Conservation (phyloP, 1,284 basidiomycete species). For the Heterobasidion occidentale region DNA sequence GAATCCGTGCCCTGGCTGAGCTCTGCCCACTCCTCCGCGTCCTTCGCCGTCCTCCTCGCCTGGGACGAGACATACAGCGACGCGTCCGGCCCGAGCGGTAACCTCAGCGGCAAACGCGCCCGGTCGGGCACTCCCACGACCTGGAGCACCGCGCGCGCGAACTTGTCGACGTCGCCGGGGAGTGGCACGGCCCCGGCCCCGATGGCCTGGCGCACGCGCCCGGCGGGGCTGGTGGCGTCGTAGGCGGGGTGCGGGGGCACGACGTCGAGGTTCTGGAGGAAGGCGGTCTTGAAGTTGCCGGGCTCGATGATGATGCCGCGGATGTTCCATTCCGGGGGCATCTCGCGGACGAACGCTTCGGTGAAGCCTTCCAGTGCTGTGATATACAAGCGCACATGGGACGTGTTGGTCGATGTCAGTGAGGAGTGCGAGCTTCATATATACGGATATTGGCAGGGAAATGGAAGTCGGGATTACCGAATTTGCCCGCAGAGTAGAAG, state of each 20-base stretch:
- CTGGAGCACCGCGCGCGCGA: conserved; percentile 13
- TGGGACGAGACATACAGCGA: conserved; percentile 11
- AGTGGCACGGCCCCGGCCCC: conserved; percentile 1
- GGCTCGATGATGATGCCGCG: conserved; percentile 26
- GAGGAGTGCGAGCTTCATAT: not conserved
- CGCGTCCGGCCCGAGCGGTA: conserved; percentile 21
- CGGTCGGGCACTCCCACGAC: conserved; percentile 17
- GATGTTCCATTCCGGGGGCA: conserved; percentile 25
- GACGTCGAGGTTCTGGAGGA: conserved; percentile 9
- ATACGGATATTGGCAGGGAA: not conserved
- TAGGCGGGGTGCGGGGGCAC: conserved; percentile 13
- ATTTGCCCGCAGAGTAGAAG: conserved; percentile 26
- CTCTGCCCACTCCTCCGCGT: conserved; percentile 19
- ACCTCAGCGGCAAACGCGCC: conserved; percentile 26
- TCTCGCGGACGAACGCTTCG: conserved; percentile 17
- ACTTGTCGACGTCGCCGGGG: conserved; percentile 12
- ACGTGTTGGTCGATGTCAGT: not conserved
- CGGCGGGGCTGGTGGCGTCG: conserved; percentile 8
- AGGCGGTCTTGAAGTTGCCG: conserved; percentile 26
- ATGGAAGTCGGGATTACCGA: conserved; percentile 16
- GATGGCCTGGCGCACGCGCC: not conserved
- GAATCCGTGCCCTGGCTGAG: conserved; percentile 22
- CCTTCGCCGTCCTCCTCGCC: conserved; percentile 19
- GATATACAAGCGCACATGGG: not conserved
- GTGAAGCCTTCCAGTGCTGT: conserved; percentile 29